Evolutionary conservation across 805 yeast species (phyloP), one percentile per base, ranked within the genome.

Genomic region (Yarrowia sp.): DNA sequence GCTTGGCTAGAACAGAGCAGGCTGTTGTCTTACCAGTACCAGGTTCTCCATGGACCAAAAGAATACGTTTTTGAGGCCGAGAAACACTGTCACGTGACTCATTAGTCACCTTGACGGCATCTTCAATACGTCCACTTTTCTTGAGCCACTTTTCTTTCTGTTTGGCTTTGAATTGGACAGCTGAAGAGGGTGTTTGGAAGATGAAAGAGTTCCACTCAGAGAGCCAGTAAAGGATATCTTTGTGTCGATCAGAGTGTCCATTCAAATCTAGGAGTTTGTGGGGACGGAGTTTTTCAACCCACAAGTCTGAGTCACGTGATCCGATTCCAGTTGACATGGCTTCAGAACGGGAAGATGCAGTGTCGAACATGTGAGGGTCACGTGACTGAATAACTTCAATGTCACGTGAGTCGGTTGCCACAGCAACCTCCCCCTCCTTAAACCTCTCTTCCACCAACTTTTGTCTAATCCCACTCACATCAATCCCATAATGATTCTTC

Each of bases 1-100:
- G 96, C 51, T 80, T 81, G 3, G 97, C 95, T 41, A 92, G 81
- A 1, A 91, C 84, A 71, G 92, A 97, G 0, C 93, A 90, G 1
- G 92, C 86, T 0, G 95, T 84, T 0, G 98, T 92, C 73, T 93
- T 93, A 9, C 99, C 99, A 15, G 88, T 81, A 1, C 99, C 99
- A 0, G 97, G 92, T 0, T 97, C 95, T 0, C 99, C 99, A 73
- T 88, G 91, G 10, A 95, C 82, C 44, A 95, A 77, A 18, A 95
- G 73, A 0, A 95, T 80, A 68, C 84, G 87, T 62, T 81, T 81
- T 14, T 74, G 77, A 0, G 92, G 92, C 65, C 92, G 77, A 33
- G 82, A 79, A 44, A 82, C 78, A 0, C 84, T 83, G 71, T 87
- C 91, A 1, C 44, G 44, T 14, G 60, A 9, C 38, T 22, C 35